Evolutionary conservation across 805 yeast genomes (phyloP).

Genomic region (Metschnikowia dekortorum): DNA sequence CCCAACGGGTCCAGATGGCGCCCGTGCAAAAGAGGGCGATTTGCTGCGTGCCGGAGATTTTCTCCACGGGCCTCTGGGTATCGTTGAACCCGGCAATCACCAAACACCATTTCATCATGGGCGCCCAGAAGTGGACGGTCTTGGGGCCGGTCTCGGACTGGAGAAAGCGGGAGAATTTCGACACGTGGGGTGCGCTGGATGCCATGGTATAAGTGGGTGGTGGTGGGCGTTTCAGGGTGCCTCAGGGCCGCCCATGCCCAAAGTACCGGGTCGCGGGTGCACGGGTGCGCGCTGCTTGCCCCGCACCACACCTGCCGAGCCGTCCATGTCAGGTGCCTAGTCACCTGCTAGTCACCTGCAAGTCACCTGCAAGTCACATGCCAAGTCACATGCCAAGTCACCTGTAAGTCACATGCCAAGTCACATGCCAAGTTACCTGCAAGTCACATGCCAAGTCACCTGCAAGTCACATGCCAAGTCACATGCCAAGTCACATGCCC

Average conservation of each 20-base stretch:
- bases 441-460: no score
- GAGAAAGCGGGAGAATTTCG: slow-evolving; percentile 65
- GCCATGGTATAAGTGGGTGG: slow-evolving; percentile 17
- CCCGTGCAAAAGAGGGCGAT: slow-evolving; percentile 87
- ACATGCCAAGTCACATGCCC: no score
- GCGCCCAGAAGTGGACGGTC: slow-evolving; percentile 96
- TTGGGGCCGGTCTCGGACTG: slow-evolving; percentile 91
- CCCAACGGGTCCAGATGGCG: slow-evolving; percentile 97
- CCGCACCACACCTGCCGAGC: no score
- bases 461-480: no score
- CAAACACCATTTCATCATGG: slow-evolving; percentile 68
- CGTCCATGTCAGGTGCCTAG: no score
- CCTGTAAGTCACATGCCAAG: no score
- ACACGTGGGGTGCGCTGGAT: slow-evolving; percentile 32
- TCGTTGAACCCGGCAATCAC: slow-evolving; percentile 91
- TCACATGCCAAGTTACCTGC: no score
- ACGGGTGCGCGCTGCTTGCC: no score
- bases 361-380: no score
- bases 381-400: no score
- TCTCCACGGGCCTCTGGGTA: slow-evolving; percentile 85
- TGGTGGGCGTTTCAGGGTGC: not conserved
- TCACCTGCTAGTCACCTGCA: no score
- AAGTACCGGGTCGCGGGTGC: no score
- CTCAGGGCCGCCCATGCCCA: not conserved
- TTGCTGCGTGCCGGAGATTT: slow-evolving; percentile 85